These are phyloP conservation scores for Umbelopsis isabellina DNA, from an alignment of 192 early-diverging fungal genomes.

Conservation along the genomic window DNA sequence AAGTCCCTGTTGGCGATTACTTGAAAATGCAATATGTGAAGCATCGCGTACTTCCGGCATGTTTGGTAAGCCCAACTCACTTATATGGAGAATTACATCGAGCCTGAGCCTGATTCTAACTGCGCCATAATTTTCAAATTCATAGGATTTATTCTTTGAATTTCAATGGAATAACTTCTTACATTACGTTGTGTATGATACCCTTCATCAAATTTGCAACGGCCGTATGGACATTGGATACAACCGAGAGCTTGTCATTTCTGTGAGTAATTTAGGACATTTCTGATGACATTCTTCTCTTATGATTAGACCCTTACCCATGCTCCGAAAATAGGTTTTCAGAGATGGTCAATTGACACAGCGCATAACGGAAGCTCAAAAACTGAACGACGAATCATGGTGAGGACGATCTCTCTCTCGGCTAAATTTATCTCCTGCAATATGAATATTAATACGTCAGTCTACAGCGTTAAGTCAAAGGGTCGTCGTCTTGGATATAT, in stretches of 20 bases:
- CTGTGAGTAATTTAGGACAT: conserved; percentile 20
- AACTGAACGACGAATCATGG: conserved; percentile 81
- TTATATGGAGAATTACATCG: not conserved
- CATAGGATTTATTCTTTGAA: conserved; percentile 84
- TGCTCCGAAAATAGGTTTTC: conserved; percentile 53
- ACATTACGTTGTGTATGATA: conserved; percentile 98
- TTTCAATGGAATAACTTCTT: conserved; percentile 99
- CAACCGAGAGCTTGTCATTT: conserved; percentile 60
- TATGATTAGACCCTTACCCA: not conserved
- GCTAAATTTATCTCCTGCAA: not conserved
- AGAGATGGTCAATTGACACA: conserved; percentile 85
- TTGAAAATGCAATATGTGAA: conserved; percentile 72
- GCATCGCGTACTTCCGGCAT: conserved; percentile 64
- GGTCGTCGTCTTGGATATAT: conserved; percentile 94
- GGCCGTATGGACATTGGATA: conserved; percentile 74
- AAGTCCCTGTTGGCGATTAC: conserved; percentile 71
- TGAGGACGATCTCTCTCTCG: conserved; percentile 36
- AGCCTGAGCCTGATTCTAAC: not conserved
- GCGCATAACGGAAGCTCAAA: conserved; percentile 84
- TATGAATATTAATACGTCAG: not conserved
- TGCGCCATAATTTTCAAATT: not conserved
- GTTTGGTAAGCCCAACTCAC: conserved; percentile 43
- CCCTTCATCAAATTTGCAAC: conserved; percentile 97
- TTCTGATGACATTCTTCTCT: not conserved
- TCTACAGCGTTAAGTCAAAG: conserved; percentile 73